Conservation (phyloP, 331 rosid species). For the Pyrus hybrid region DNA sequence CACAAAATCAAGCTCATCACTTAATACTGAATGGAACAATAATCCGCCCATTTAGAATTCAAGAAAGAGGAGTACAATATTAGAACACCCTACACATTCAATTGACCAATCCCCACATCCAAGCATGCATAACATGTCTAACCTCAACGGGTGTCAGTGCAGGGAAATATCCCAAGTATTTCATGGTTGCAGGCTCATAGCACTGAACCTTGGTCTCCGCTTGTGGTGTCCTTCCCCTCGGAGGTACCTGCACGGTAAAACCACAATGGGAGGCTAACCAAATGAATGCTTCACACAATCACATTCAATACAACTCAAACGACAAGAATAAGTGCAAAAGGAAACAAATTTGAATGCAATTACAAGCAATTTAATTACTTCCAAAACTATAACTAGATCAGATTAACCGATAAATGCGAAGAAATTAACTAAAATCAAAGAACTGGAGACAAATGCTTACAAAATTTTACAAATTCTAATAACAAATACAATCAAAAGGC, state of each 20-base stretch:
- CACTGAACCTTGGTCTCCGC: conserved; percentile 65
- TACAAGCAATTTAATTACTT: neutral
- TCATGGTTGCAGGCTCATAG: conserved; percentile 94
- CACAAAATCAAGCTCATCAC: neutral
- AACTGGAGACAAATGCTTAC: neutral
- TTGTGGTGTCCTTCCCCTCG: conserved; percentile 67
- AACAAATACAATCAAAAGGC: neutral
- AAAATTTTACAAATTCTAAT: neutral
- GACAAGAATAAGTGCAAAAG: neutral
- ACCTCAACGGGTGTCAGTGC: conserved; percentile 77
- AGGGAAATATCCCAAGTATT: conserved; percentile 66
- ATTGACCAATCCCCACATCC: neutral
- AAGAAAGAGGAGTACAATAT: neutral
- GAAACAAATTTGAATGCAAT: neutral
- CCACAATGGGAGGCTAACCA: conserved; percentile 13
- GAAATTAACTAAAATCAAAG: neutral
- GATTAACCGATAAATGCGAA: neutral
- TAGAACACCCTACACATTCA: neutral
- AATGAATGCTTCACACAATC: neutral
- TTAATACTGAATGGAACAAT: neutral
- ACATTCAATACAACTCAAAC: neutral
- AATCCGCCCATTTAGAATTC: neutral
- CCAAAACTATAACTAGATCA: neutral
- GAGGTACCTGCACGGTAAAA: conserved; percentile 59
- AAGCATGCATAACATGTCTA: conserved; percentile 21